Base-by-base conservation (phyloP, 257 asterid genomes). In the Forsythia suspensa region DNA sequence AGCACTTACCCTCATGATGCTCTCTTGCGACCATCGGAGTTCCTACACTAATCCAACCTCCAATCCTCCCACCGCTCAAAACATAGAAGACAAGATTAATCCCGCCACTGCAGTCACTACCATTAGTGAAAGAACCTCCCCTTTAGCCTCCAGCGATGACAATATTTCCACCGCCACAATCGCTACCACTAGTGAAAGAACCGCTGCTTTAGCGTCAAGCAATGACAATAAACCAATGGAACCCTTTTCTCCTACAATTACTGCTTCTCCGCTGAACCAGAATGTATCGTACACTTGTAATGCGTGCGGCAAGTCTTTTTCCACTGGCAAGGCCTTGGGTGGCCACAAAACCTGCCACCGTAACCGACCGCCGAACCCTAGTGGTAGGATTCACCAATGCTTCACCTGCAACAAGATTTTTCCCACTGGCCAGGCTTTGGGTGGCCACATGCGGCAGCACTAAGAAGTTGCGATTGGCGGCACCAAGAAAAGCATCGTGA, bases 291-390 rank as follows among this genome's bases (percentile, higher is more conserved):
- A 88, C 89, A 81, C 24, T 84, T 95, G 98, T 63, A 77, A 77
- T 77, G 92, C 88, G 24, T 95, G 99, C 70, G 59, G 78, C 52
- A 93, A 88, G 59, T 71, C 82, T 3, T 95, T 93, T 78, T 29
- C 82, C 0, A 82, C 98, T 0, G 87, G 90, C 81, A 98, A 95
- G 74, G 98, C 99, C 0, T 87, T 95, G 21, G 99, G 98, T 43
- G 99, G 98, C 13, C 99, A 95, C 83, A 95, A 93, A 65, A 97
- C 99, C 39, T 92, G 96, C 87, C 99, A 95, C 89, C 34, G n/a
- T n/a, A n/a, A n/a, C n/a, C n/a, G n/a, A n/a, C n/a, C n/a, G n/a
- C n/a, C n/a, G n/a, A n/a, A n/a, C 68, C 91, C 94, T 0, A 83
- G 89, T 29, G 96, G 92, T 0, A 87, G 86, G 82, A 77, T 91